These are phyloP conservation scores for Pythium pyrilobum DNA, from an alignment of 352 stramenopile genomes.

Conservation along the genomic window DNA sequence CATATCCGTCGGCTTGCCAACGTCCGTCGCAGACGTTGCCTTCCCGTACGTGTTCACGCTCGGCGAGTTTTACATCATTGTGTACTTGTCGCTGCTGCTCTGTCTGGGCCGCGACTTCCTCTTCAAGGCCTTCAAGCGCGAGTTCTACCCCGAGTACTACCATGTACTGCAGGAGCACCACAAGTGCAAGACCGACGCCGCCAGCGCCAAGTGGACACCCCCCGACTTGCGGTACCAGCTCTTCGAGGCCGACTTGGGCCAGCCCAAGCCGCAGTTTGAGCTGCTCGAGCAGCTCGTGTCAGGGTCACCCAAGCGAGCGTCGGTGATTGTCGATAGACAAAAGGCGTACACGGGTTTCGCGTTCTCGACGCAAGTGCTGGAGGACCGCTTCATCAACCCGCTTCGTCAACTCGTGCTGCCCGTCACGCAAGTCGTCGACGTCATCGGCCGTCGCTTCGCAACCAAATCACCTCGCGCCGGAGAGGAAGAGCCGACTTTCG, in stretches of 20 bases:
- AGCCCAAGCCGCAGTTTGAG: slow-evolving; percentile 60
- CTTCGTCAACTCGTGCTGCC: slow-evolving; percentile 70
- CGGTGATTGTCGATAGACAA: slow-evolving; percentile 19
- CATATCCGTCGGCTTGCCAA: slow-evolving; percentile 53
- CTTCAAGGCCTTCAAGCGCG: slow-evolving; percentile 82
- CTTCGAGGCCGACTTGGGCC: slow-evolving; percentile 61
- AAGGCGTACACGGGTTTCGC: slow-evolving; percentile 78
- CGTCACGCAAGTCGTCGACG: slow-evolving; percentile 45
- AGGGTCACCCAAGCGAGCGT: slow-evolving; percentile 4
- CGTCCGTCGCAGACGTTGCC: slow-evolving; percentile 52
- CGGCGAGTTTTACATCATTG: slow-evolving; percentile 71
- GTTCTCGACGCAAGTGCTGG: slow-evolving; percentile 71
- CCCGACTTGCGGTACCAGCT: slow-evolving; percentile 61
- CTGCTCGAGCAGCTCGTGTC: slow-evolving; percentile 33
- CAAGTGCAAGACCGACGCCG: slow-evolving; percentile 29
- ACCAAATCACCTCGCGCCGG: slow-evolving; percentile 9
- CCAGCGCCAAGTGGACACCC: slow-evolving; percentile 53
- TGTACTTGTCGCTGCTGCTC: slow-evolving; percentile 66
- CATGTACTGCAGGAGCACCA: slow-evolving; percentile 83
- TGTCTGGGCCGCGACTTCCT: slow-evolving; percentile 77
- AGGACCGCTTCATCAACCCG: slow-evolving; percentile 79
- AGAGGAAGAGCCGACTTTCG: slow-evolving; percentile 36
- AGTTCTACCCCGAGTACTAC: slow-evolving; percentile 83
- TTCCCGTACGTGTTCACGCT: slow-evolving; percentile 78
- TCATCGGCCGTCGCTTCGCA: slow-evolving; percentile 15